Evolutionary conservation across 179 eudicot genomes (phyloP).

Genomic region (Kewa caespitosa): DNA sequence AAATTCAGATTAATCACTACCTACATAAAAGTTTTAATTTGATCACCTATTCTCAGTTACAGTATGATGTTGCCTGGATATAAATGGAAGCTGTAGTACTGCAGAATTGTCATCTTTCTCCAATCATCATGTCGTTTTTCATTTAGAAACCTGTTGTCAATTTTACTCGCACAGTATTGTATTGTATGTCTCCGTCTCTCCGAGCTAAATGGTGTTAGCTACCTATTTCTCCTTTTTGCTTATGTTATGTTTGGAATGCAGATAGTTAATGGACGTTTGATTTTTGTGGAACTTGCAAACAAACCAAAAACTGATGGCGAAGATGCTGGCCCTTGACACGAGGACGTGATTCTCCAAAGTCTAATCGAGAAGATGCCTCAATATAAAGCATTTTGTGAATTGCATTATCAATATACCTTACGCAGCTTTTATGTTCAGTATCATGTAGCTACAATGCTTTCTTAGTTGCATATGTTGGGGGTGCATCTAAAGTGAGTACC

Average conservation of each 20-base stretch:
- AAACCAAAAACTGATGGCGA: conserved; percentile 22
- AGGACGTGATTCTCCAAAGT: not conserved
- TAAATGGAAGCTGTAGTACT: no score
- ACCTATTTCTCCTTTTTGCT: not conserved
- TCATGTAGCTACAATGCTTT: not conserved
- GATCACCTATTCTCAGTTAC: no score
- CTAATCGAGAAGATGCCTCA: no score
- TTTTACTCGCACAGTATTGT: no score
- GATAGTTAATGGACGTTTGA: conserved; percentile 49
- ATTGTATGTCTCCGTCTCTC: no score
- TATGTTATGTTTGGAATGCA: conserved; percentile 18
- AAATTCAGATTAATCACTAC: no score
- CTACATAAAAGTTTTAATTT: no score
- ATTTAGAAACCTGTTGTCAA: no score
- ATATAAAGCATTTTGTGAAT: not conserved
- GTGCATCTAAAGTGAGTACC: not conserved
- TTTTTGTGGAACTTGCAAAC: conserved; percentile 46
- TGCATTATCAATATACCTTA: not conserved
- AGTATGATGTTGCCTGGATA: no score
- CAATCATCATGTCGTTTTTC: no score
- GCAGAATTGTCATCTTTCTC: no score
- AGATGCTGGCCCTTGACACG: conserved; percentile 1
- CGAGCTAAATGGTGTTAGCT: no score
- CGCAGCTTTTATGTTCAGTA: not conserved
- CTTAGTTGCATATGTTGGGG: not conserved